Base-by-base conservation (phyloP, 352 stramenopile genomes). In the Globisporangium uncinulatum region DNA sequence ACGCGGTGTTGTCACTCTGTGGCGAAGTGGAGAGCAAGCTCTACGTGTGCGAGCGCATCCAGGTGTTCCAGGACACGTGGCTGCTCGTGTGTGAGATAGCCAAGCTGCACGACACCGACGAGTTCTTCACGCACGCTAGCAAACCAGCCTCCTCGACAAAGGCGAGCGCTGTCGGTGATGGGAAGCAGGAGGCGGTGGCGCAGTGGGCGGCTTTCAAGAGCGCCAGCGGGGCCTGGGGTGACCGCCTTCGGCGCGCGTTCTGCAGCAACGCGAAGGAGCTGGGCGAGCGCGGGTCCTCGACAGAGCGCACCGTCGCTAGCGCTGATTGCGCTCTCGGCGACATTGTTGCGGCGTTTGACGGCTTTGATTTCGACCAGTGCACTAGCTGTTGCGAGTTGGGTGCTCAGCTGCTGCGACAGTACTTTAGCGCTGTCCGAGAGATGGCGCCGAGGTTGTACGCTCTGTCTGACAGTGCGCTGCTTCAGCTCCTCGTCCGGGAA, bases 91-190 rank as follows among this genome's bases (percentile, higher is more conserved):
- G 73, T 45, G 67, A 83, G 57, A 56, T 79, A 24, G 69, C 70
- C 4, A 73, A 78, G 39, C 52, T 89, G 0, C 76, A 86, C 43
- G 79, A 89, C 24, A 61, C 83, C 3, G 76, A 89, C 4, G 79
- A 89, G 36, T 87, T 79, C 34, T 79, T 87, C 62, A 67, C 61
- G n/a, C 39, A 8, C 13, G 49, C 65, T 44, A 31, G 34, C 15
- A 51, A 44, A 20, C 11, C 20, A 51, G 13, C 15, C 2, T 20
- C 14, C 13, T 29, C 36, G 7, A 32, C 10, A 54, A 75, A 63
- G 39, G 62, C 21, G 53, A 48, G 8, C 60, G 49, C 32, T n/a
- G 32, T 13, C 20, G 56, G 39, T 31, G 54, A 24, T 11, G 52
- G 45, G 59, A 36, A 46, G 32, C 17, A 57, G 54, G 17, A 72